Base-by-base conservation (phyloP, 73 alveolate species). In the Paramecium tetraurelia region DNA sequence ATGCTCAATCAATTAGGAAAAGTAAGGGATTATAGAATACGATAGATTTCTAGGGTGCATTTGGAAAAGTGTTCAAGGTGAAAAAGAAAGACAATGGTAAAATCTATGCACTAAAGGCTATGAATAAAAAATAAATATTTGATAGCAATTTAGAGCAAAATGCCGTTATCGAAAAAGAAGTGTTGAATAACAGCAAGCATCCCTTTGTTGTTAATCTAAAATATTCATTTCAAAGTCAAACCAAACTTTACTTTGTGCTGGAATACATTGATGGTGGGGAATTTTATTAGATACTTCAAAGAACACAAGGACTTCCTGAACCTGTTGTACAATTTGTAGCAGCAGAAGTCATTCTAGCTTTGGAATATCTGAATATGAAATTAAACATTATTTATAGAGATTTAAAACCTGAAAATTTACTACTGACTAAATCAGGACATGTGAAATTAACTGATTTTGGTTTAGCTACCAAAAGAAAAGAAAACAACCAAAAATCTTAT, bases 21-120 rank as follows among this genome's bases (percentile, higher is more conserved):
- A 63, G 84, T 63, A 63, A 31, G 84, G 41, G 84, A 63, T 63
- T 63, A 31, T 27, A 63, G 41, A 33, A 31, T 63, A 63, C 84
- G 84, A 63, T 63, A 63, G 84, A 27, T 63, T 63, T 63, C 29
- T 63, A 94, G 76, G 99, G 99, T 58, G 93, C 98, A 69, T 98
- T 93, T 94, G 99, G 99, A n/a, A 96, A 95, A 93, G 99, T 96
- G 16, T 98, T 92, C 89, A 98, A 97, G 92, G 99, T 97, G 0
- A 90, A 85, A 69, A 93, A 95, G 92, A 97, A 95, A 88, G 97
- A 96, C 63, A 92, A 84, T 21, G 95, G 98, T 22, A 92, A 95
- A 35, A 96, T 87, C 53, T 97, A 92, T 92, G 99, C 99, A 85
- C 85, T 98, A 95, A 98, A 97, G 95, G 97, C 89, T 38, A 95